A percentile compares a stretch with the other conserved stretches of the same genome.
Evolutionary conservation across 805 yeast genomes (phyloP).

Genomic region (Saccharomycopsis oosterbeekiorum): DNA sequence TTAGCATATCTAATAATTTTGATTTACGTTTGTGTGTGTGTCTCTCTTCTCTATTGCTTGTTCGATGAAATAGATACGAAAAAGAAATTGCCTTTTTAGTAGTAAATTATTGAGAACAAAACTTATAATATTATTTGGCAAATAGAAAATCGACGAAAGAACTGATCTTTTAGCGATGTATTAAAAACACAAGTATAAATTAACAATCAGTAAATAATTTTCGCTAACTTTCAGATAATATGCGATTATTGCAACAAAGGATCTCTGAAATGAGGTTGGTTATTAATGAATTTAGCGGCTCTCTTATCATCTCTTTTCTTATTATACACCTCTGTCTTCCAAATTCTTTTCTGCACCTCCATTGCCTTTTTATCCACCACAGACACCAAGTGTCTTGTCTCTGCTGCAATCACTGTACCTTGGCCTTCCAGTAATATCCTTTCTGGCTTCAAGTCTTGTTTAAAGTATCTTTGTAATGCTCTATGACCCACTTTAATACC

Average conservation of each 20-base stretch:
- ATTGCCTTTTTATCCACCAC: constrained; percentile 36
- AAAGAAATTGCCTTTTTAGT: too few species aligned
- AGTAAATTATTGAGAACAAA: too few species aligned
- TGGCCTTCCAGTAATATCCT: constrained; percentile 58
- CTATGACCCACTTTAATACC: constrained; percentile 86
- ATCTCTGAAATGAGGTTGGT: constrained; percentile 85
- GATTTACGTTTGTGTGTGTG: too few species aligned
- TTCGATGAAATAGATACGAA: too few species aligned
- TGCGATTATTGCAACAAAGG: constrained; percentile 42
- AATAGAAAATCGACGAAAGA: too few species aligned
- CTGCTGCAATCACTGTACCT: constrained; percentile 81
- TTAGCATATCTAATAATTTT: too few species aligned
- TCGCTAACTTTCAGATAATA: background rate
- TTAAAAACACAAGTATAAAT: background rate
- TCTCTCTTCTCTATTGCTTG: too few species aligned
- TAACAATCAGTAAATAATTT: too few species aligned
- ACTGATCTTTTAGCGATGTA: background rate
- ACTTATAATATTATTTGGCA: too few species aligned
- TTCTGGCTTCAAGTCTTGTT: constrained; percentile 60
- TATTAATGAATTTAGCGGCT: constrained; percentile 70
- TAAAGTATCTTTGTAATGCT: constrained; percentile 66
- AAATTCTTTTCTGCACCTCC: constrained; percentile 48
- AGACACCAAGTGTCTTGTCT: constrained; percentile 43
- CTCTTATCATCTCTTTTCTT: constrained; percentile 41
- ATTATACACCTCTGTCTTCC: constrained; percentile 54